A percentile compares a stretch with the other conserved stretches of the same genome.
These are phyloP conservation scores for Hypoxylon fuscum DNA, from an alignment of 495 filamentous ascomycete genomes.

Conservation along the genomic window DNA sequence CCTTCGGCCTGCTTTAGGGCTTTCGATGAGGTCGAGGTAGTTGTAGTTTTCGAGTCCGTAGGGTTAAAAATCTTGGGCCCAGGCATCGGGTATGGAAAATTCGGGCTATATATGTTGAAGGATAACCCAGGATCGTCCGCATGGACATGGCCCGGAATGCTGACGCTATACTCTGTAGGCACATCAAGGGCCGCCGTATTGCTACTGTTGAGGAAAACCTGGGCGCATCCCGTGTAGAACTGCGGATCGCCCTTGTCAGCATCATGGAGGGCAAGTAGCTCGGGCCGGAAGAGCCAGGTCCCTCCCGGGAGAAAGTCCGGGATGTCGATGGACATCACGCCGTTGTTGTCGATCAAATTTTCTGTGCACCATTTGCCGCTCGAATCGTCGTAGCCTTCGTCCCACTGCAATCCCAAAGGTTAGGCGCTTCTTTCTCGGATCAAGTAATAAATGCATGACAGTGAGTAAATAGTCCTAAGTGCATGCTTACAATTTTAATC, in stretches of 20 bases:
- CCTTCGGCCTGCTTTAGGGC: slow-evolving; percentile 49
- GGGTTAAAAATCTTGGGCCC: slow-evolving; percentile 65
- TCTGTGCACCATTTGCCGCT: slow-evolving; percentile 72
- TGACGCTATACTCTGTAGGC: slow-evolving; percentile 57
- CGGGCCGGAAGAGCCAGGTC: slow-evolving; percentile 73
- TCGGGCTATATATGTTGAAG: slow-evolving; percentile 67
- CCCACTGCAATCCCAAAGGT: slow-evolving; percentile 46
- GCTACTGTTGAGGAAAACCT: slow-evolving; percentile 66
- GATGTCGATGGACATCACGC: slow-evolving; percentile 67
- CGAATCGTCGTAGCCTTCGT: slow-evolving; percentile 66
- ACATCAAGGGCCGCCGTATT: slow-evolving; percentile 48
- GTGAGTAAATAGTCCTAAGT: background rate
- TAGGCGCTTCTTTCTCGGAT: background rate
- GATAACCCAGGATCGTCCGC: slow-evolving; percentile 61
- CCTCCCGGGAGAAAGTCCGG: slow-evolving; percentile 69
- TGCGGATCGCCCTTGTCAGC: slow-evolving; percentile 68
- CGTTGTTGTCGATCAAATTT: slow-evolving; percentile 69
- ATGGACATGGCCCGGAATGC: slow-evolving; percentile 71
- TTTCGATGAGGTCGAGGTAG: slow-evolving; percentile 10
- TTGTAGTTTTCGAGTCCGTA: slow-evolving; percentile 15
- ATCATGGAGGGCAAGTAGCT: slow-evolving; percentile 73
- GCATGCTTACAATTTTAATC: slow-evolving; percentile 72
- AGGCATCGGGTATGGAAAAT: slow-evolving; percentile 62
- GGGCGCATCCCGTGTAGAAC: slow-evolving; percentile 75
- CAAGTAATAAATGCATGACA: background rate